phyloP scores from a whole-genome alignment of 2,329 filamentous ascomycete genomes.

The Penicillium decumbens region DNA sequence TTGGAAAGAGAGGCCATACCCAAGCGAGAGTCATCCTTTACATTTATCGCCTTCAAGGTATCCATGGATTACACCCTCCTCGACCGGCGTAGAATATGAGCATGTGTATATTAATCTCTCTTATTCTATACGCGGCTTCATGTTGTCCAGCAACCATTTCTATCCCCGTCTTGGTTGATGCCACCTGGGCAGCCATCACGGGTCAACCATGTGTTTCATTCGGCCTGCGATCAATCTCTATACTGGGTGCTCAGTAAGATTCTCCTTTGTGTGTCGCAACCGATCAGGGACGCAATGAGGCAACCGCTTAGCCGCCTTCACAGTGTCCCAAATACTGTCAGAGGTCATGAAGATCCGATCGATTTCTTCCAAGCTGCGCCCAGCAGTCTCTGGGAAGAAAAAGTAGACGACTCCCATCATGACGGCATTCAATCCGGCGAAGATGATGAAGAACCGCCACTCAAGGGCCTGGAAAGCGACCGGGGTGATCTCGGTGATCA shows the following conservation, averaged over 20 bases:
- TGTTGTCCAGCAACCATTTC: not conserved
- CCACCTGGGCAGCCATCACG: not conserved
- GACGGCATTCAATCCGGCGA: constrained; percentile 3
- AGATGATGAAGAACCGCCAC: constrained; percentile 12
- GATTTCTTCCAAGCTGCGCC: constrained; percentile 10
- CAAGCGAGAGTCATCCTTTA: too few species aligned
- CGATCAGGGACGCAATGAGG: not conserved
- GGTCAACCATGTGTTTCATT: not conserved
- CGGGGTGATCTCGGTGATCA: constrained; percentile 11
- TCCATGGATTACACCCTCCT: too few species aligned
- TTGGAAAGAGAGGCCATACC: too few species aligned
- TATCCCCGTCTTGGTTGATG: not conserved
- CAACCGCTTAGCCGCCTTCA: constrained; percentile 3
- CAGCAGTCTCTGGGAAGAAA: constrained; percentile 10
- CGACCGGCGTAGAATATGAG: too few species aligned
- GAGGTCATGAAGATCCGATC: constrained; percentile 12
- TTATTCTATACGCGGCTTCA: too few species aligned
- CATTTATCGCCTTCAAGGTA: too few species aligned
- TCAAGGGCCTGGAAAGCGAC: constrained; percentile 6
- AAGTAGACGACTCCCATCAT: constrained; percentile 8
- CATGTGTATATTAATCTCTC: not conserved
- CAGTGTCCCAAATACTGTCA: constrained; percentile 8
- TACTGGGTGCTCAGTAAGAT: not conserved
- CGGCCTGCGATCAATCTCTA: not conserved
- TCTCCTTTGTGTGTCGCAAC: not conserved